Base-by-base conservation (phyloP, 805 yeast genomes). In the Sugiyamaella floridensis region DNA sequence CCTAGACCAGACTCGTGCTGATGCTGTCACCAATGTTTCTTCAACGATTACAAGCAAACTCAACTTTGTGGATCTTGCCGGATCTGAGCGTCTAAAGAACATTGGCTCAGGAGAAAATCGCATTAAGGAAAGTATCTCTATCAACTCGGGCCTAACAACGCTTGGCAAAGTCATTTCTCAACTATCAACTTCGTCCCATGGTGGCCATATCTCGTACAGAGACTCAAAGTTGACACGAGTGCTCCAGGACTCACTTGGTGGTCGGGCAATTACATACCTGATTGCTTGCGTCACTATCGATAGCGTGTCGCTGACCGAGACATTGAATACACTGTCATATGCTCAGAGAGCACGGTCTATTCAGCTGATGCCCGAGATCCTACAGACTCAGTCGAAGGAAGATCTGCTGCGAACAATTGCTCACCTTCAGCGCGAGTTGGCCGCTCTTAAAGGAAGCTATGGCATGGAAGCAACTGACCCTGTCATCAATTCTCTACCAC, bases 231-330 rank as follows among this genome's bases (percentile, higher is more conserved):
- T 89, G 50, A 89, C 96, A 0, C 69, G 96, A 57, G 70, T 88
- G 44, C 72, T 89, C 51, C 88, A 88, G 63, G 88, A 87, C 61
- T 85, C 95, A 0, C 70, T 88, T 15, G 95, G 95, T 3, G 96
- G 95, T 0, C 86, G 87, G 60, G 86, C 96, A 63, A 83, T 86
- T 64, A 88, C 96, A 0, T 86, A 85, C 8, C 85, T 89, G 89
- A 85, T 89, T 56, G 95, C 88, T 2, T 88, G 96, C 66, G 77
- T 88, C 26, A 14, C 65, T 10, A 45, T 89, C 11, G 63, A 58
- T 15, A 45, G 51, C 1, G 19, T 47, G 2, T 59, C 51, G 45
- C 49, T 54, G 32, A 51, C 63, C 1, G 63, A 61, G 40, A 58
- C 63, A 1, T 12, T 61, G 16, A 53, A 52, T 43, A 60, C 65